These are phyloP conservation scores for Beauveria medogensis DNA, from an alignment of 2,329 filamentous ascomycete species.

Conservation along the genomic window DNA sequence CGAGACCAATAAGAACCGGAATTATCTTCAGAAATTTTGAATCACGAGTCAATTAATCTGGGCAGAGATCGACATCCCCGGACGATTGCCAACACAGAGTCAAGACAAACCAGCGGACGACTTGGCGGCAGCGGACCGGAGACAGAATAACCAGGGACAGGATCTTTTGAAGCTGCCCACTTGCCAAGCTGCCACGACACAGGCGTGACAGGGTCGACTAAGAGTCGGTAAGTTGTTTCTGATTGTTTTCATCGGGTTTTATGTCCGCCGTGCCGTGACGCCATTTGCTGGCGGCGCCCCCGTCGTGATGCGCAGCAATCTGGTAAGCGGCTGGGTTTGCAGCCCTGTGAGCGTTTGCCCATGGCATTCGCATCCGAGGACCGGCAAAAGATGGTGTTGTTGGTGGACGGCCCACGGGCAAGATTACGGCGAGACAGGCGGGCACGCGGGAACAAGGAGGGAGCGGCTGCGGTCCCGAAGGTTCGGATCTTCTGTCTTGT, in stretches of 20 bases:
- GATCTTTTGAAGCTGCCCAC: background rate
- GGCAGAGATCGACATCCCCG: slow-evolving; percentile 2
- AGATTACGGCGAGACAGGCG: background rate
- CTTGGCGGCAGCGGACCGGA: background rate
- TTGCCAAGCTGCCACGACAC: background rate
- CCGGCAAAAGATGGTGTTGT: too few relatives aligned
- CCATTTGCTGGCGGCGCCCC: slow-evolving; percentile 4
- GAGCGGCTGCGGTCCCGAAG: background rate
- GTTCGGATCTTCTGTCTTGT: background rate
- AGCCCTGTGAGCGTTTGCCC: slow-evolving; percentile 4
- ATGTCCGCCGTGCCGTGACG: background rate
- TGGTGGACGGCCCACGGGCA: background rate
- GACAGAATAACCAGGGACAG: background rate
- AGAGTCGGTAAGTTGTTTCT: slow-evolving; percentile 1
- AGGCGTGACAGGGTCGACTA: background rate
- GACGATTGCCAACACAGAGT: background rate
- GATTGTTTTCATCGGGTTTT: slow-evolving; percentile 1
- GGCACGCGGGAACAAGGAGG: background rate
- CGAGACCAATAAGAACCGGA: background rate
- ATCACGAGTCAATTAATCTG: background rate
- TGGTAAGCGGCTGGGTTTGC: slow-evolving; percentile 7
- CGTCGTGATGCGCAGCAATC: slow-evolving; percentile 3
- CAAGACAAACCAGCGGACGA: background rate
- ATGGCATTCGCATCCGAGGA: background rate
- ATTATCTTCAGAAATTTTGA: background rate